These are phyloP conservation scores for Colletotrichum noveboracense DNA, from an alignment of 2,329 filamentous ascomycete genomes.

Conservation along the genomic window DNA sequence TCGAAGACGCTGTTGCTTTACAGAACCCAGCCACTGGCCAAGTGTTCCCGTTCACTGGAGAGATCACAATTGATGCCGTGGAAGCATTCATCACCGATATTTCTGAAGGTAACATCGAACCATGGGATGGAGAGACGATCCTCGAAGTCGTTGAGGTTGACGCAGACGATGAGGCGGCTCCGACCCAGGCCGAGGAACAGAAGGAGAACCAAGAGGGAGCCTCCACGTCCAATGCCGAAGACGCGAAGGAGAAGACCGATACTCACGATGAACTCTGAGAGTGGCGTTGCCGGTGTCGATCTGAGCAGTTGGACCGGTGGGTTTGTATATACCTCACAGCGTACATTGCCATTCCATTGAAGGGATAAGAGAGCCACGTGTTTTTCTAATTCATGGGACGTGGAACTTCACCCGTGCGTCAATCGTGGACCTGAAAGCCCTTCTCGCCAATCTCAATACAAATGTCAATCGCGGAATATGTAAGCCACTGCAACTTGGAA, in stretches of 20 bases:
- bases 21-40: constrained; percentile 50
- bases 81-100: constrained; percentile 51
- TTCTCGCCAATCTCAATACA: not conserved
- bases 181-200: not conserved
- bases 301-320: not conserved
- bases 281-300: not conserved
- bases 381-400: not conserved
- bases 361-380: not conserved
- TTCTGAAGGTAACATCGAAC: constrained; percentile 43
- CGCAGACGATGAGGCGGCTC: not conserved
- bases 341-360: not conserved
- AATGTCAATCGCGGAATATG: not conserved
- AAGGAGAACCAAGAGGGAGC: not conserved
- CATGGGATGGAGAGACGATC: constrained; percentile 37
- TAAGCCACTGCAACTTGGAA: not conserved
- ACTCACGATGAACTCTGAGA: constrained; percentile 8
- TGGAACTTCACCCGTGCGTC: not conserved
- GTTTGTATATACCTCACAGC: not conserved
- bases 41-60: constrained; percentile 40
- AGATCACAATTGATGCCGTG: constrained; percentile 38
- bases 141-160: constrained; percentile 5
- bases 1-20: constrained; percentile 41
- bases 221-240: not conserved
- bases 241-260: not conserved
- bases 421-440: not conserved